A percentile compares a stretch with the other conserved stretches of the same genome.
phyloP scores from a whole-genome alignment of 2,329 filamentous ascomycete genomes.

The Cladosporium sp. region DNA sequence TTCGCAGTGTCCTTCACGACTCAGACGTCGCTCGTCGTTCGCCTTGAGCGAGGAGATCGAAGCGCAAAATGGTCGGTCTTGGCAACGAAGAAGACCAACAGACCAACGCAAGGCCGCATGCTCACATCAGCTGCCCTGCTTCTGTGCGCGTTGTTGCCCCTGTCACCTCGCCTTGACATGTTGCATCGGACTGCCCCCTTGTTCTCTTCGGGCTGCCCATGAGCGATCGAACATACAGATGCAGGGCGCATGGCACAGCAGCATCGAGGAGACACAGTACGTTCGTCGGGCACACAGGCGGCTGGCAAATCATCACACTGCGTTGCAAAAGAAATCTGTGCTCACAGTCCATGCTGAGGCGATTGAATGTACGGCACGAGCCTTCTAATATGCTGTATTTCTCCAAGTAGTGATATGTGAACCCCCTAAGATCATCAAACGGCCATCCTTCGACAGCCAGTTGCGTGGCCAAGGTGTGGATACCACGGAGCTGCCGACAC shows the following conservation, averaged over 20 bases:
- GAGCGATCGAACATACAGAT: background rate
- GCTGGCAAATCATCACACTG: background rate
- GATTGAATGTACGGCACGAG: background rate
- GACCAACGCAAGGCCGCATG: background rate
- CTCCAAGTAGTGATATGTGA: background rate
- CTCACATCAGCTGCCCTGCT: slow-evolving; percentile 1
- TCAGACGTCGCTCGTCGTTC: background rate
- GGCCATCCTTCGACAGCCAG: slow-evolving; percentile 9
- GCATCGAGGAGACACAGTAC: background rate
- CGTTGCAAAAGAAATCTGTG: background rate
- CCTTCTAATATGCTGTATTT: background rate
- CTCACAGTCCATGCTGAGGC: slow-evolving; percentile 2
- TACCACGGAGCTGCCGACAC: slow-evolving; percentile 11
- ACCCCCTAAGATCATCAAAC: slow-evolving; percentile 6
- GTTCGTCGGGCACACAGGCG: background rate
- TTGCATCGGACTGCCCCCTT: background rate
- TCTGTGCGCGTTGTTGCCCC: background rate
- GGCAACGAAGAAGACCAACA: background rate
- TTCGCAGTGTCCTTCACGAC: background rate
- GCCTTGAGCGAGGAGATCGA: background rate
- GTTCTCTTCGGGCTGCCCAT: background rate
- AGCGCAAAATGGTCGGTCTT: background rate
- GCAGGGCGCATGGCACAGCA: slow-evolving; percentile 2
- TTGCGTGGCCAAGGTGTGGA: slow-evolving; percentile 10
- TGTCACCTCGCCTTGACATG: background rate